phyloP scores from a whole-genome alignment of 257 asterid species.

The Coffea canephora region DNA sequence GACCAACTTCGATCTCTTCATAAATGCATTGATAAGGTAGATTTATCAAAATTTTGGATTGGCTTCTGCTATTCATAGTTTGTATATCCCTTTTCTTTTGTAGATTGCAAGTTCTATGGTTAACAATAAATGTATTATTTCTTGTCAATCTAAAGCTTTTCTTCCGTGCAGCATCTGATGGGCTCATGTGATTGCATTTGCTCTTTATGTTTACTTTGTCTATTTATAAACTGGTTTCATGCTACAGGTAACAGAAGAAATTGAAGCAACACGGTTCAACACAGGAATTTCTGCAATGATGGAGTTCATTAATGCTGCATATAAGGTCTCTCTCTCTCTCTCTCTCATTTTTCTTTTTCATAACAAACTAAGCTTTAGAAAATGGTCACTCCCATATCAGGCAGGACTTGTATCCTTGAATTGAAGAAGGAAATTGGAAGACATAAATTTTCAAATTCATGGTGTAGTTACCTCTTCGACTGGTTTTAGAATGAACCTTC shows the following conservation, averaged over 20 bases:
- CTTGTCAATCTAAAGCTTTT: neutral
- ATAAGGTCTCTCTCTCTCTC: conserved; percentile 56
- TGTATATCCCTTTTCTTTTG: conserved; percentile 1
- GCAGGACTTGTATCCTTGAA: too few relatives aligned
- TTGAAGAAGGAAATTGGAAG: too few relatives aligned
- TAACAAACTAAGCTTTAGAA: too few relatives aligned
- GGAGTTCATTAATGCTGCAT: conserved; percentile 93
- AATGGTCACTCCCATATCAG: too few relatives aligned
- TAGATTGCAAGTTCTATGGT: neutral
- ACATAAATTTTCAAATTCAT: too few relatives aligned
- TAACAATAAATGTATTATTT: neutral
- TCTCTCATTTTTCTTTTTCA: neutral
- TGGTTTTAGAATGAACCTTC: too few relatives aligned
- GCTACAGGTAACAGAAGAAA: conserved; percentile 77
- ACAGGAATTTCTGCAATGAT: conserved; percentile 99
- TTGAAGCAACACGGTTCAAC: conserved; percentile 91
- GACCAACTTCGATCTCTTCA: conserved; percentile 84
- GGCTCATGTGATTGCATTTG: neutral
- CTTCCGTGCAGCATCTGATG: neutral
- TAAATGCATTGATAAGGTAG: conserved; percentile 82
- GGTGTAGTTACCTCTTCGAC: too few relatives aligned
- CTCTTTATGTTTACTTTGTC: neutral
- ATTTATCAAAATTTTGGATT: neutral
- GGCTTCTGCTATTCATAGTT: neutral
- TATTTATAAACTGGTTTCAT: conserved; percentile 13